Percentiles rank a stretch among this genome's conserved stretches.
Evolutionary conservation across 1,284 basidiomycete genomes (phyloP).

Genomic region (Austroboletus novae-zelandiae): DNA sequence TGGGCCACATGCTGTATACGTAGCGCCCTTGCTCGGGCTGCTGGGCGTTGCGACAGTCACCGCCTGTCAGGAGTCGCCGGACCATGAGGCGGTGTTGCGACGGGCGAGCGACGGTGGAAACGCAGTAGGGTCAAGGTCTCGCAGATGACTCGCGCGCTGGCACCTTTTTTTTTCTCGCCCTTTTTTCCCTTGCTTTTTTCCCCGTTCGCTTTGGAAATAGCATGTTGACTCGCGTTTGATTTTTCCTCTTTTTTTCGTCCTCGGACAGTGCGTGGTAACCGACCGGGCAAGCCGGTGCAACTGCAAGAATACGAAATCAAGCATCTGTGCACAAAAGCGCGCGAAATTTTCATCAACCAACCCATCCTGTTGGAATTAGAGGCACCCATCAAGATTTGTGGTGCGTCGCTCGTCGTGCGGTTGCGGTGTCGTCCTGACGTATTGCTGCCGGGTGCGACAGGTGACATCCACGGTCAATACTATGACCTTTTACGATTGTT

Average conservation of each 20-base stretch:
- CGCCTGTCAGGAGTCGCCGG: too few species aligned
- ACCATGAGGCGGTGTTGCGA: constrained; percentile 20
- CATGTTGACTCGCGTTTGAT: constrained; percentile 16
- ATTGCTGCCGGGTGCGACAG: constrained; percentile 38
- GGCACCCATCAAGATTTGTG: constrained; percentile 96
- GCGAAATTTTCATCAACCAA: constrained; percentile 96
- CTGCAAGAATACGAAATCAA: constrained; percentile 96
- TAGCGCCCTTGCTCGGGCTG: not conserved
- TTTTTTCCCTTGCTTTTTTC: too few species aligned
- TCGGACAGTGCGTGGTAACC: constrained; percentile 80
- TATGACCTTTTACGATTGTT: constrained; percentile 92
- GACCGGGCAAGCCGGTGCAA: constrained; percentile 92
- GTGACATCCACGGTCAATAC: constrained; percentile 95
- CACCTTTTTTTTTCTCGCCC: not conserved
- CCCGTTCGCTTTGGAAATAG: not conserved
- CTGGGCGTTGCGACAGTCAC: not conserved
- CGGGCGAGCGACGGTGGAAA: constrained; percentile 9
- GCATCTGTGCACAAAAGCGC: constrained; percentile 90
- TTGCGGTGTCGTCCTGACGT: constrained; percentile 16
- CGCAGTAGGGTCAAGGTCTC: too few species aligned
- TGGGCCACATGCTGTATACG: not conserved
- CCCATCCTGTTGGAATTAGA: constrained; percentile 93
- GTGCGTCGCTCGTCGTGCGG: constrained; percentile 48
- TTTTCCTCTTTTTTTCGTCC: constrained; percentile 15
- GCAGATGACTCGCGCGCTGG: not conserved